A percentile compares a stretch with the other conserved stretches of the same genome.
These are phyloP conservation scores for Penicillium sp. DNA, from an alignment of 2,329 filamentous ascomycete species.

Conservation along the genomic window DNA sequence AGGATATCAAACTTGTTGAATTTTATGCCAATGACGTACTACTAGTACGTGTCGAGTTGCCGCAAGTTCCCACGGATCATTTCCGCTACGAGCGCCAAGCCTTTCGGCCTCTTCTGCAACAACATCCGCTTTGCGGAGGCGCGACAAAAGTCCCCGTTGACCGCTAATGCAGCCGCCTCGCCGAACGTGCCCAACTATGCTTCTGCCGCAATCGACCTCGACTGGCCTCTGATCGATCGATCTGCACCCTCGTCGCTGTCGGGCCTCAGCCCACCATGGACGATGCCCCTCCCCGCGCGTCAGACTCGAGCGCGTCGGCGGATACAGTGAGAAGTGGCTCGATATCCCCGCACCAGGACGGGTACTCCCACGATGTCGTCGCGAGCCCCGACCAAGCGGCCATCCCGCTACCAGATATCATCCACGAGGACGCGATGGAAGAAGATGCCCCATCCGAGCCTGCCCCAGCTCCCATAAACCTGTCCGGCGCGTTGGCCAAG, in stretches of 20 bases:
- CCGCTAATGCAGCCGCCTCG: conserved; percentile 9
- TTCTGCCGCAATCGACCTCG: conserved; percentile 1
- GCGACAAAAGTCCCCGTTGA: conserved; percentile 4
- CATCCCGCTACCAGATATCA: background rate
- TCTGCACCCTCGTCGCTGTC: conserved; percentile 4
- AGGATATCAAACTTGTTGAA: too few species aligned
- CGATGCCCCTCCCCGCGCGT: conserved; percentile 29
- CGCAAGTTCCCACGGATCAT: background rate
- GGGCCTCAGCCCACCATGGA: conserved; percentile 32
- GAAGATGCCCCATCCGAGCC: conserved; percentile 10
- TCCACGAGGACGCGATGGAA: conserved; percentile 10
- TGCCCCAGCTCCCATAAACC: conserved; percentile 18
- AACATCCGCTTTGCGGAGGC: background rate
- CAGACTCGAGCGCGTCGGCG: conserved; percentile 25
- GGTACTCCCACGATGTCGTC: conserved; percentile 10
- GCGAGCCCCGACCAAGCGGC: conserved; percentile 6
- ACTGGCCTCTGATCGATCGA: conserved; percentile 2
- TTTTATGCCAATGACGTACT: too few species aligned
- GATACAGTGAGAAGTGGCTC: conserved; percentile 17
- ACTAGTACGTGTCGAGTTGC: background rate
- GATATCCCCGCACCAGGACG: conserved; percentile 13
- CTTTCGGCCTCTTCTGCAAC: conserved; percentile 9
- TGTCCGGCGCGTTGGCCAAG: conserved; percentile 24
- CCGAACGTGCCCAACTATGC: conserved; percentile 5
- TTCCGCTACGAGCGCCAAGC: conserved; percentile 14